phyloP scores from a whole-genome alignment of 2,329 filamentous ascomycete species.

The Penicillium sp. region DNA sequence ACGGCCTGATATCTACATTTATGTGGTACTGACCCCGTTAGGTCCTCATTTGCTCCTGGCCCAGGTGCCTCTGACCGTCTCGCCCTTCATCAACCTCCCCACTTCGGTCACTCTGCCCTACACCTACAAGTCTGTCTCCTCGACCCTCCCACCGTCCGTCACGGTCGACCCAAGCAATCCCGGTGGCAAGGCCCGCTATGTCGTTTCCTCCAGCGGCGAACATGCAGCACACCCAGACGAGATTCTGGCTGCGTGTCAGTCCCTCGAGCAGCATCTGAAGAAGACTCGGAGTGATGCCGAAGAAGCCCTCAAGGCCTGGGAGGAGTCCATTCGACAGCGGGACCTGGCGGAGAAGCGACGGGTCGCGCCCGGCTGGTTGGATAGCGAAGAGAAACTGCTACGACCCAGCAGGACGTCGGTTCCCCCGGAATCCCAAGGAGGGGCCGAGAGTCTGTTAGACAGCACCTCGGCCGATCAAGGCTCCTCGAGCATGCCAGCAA shows the following conservation, averaged over 20 bases:
- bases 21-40: constrained; percentile 33
- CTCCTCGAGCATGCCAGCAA: constrained; percentile 36
- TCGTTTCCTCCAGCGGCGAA: constrained; percentile 73
- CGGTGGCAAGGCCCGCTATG: constrained; percentile 61
- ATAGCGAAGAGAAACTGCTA: constrained; percentile 60
- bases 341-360: constrained; percentile 64
- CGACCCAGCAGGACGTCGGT: constrained; percentile 45
- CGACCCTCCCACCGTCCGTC: constrained; percentile 74
- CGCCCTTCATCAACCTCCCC: constrained; percentile 88
- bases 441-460: constrained; percentile 36
- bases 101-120: constrained; percentile 89
- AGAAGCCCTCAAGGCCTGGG: constrained; percentile 64
- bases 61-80: constrained; percentile 89
- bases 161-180: constrained; percentile 51
- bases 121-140: constrained; percentile 88
- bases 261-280: constrained; percentile 72
- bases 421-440: constrained; percentile 12
- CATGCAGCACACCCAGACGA: constrained; percentile 83
- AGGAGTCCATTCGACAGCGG: constrained; percentile 59
- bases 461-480: constrained; percentile 35
- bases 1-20: background rate
- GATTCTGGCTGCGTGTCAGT: constrained; percentile 77
- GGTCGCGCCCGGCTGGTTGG: constrained; percentile 64
- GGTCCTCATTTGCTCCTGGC: constrained; percentile 82
- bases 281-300: constrained; percentile 68